A percentile compares a stretch with the other conserved stretches of the same genome.
Conservation (phyloP, 129 eudicot genomes). For the Mikania micrantha region DNA sequence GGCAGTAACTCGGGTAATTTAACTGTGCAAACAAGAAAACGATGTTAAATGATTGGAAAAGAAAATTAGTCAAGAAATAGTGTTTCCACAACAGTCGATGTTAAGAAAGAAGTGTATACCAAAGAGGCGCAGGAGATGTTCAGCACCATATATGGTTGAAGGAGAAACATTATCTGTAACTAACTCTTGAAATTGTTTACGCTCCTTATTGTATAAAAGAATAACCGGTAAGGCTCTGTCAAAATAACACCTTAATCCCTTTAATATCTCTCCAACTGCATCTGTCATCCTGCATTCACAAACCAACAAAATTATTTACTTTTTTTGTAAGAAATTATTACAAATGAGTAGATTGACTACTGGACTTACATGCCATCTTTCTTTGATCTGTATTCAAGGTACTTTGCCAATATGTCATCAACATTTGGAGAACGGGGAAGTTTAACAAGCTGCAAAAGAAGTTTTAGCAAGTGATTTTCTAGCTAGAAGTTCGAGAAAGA, state of each 20-base stretch:
- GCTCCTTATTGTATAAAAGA: conserved; percentile 84
- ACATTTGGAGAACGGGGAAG: conserved; percentile 91
- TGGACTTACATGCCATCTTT: conserved; percentile 83
- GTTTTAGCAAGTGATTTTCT: not conserved
- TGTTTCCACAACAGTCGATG: not conserved
- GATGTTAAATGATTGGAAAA: conserved; percentile 1
- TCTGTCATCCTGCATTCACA: conserved; percentile 52
- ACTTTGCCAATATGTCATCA: conserved; percentile 76
- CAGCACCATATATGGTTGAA: conserved; percentile 84
- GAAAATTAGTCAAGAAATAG: not conserved
- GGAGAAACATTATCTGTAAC: conserved; percentile 68
- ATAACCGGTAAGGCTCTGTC: conserved; percentile 71
- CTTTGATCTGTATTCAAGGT: conserved; percentile 78
- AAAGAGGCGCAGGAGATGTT: conserved; percentile 91
- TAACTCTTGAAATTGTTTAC: conserved; percentile 66
- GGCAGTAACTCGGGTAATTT: conserved; percentile 83
- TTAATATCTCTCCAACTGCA: conserved; percentile 68
- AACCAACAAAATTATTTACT: not conserved
- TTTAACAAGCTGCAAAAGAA: conserved; percentile 61
- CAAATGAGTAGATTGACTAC: not conserved
- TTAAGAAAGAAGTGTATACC: conserved; percentile 50
- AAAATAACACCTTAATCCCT: conserved; percentile 75
- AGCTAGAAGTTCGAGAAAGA: not conserved
- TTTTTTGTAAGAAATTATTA: not conserved
- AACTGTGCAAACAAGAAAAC: conserved; percentile 46